A percentile compares a stretch with the other conserved stretches of the same genome.
Evolutionary conservation across 306 rosid species (phyloP).

Genomic region (Coriaria nepalensis): DNA sequence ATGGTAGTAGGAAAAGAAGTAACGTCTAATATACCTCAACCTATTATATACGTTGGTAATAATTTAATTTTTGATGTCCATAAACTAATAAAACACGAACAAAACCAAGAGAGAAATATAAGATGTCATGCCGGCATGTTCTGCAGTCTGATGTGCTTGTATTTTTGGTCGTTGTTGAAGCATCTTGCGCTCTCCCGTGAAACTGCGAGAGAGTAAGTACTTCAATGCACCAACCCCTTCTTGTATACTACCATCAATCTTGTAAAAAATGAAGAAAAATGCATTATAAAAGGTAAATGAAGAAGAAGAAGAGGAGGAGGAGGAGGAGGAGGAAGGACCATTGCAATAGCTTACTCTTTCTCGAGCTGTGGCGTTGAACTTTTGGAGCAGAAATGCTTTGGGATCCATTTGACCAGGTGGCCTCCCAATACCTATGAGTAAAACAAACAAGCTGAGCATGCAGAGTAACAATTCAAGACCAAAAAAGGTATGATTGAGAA

Average conservation of each 20-base stretch:
- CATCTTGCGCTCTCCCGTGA: conserved; percentile 43
- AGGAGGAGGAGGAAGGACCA: not conserved
- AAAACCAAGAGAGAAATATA: not conserved
- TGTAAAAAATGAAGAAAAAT: not conserved
- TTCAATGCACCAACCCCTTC: conserved; percentile 47
- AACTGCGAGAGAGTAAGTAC: conserved; percentile 35
- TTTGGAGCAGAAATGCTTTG: conserved; percentile 86
- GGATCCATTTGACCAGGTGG: conserved; percentile 99
- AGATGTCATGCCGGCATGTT: conserved; percentile 32
- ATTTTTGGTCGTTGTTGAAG: conserved; percentile 68
- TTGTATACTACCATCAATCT: conserved; percentile 24
- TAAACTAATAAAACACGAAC: not conserved
- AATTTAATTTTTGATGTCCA: too few relatives aligned
- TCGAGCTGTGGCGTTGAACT: conserved; percentile 59
- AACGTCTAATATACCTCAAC: too few relatives aligned
- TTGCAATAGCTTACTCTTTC: conserved; percentile 48
- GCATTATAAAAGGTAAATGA: not conserved
- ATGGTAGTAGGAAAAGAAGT: not conserved
- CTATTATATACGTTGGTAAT: too few relatives aligned
- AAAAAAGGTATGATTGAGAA: not conserved
- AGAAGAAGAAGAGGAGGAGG: not conserved
- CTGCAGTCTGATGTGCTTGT: conserved; percentile 59
- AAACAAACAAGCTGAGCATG: not conserved
- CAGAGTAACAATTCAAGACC: not conserved
- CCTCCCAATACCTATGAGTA: conserved; percentile 58